Percentiles rank a stretch among this genome's conserved stretches.
These are phyloP conservation scores for Cordyceps javanica DNA, from an alignment of 2,329 filamentous ascomycete genomes.

Conservation along the genomic window DNA sequence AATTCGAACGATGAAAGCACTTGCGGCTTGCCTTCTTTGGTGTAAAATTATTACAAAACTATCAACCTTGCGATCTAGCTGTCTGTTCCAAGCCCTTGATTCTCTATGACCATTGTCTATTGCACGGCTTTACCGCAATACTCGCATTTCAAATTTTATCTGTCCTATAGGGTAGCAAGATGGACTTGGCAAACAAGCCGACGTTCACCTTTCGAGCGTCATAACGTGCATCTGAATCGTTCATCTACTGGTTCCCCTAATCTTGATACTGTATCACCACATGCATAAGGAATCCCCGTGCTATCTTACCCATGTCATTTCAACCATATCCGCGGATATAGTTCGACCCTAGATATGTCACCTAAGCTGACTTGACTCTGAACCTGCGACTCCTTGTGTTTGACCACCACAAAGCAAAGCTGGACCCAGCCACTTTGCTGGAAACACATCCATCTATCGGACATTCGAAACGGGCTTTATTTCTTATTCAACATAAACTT, in stretches of 20 bases:
- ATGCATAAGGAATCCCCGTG: background rate
- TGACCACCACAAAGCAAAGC: background rate
- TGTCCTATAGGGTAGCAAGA: background rate
- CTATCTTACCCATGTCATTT: no score
- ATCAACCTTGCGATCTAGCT: no score
- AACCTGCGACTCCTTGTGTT: background rate
- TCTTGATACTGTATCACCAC: background rate
- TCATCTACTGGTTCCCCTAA: no score
- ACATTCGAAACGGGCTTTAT: background rate
- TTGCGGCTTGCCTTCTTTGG: no score
- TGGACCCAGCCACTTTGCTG: background rate
- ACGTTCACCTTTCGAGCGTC: no score
- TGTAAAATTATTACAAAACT: no score
- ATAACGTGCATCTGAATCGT: no score
- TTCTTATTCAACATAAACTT: background rate
- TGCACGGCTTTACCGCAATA: background rate
- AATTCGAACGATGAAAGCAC: no score
- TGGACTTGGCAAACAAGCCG: background rate
- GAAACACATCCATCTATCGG: background rate
- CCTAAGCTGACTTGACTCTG: background rate
- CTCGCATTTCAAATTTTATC: background rate
- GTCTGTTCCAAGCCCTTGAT: no score
- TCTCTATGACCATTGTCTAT: background rate
- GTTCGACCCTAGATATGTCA: background rate
- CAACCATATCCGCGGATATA: no score